Percentiles rank a stretch among this genome's conserved stretches.
phyloP scores from a whole-genome alignment of 805 yeast genomes.

The Pichia phayaonensis region DNA sequence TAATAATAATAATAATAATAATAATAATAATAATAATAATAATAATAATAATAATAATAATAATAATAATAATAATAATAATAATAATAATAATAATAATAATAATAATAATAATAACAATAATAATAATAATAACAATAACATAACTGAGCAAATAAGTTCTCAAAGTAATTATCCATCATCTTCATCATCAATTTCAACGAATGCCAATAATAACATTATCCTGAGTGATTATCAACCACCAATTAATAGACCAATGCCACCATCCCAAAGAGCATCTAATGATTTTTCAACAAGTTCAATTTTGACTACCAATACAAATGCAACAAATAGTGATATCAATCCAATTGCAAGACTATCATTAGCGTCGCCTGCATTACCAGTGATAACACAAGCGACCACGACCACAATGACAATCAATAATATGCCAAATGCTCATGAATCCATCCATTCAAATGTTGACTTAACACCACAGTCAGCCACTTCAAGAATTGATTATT shows the following conservation, averaged over 20 bases:
- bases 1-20: no score
- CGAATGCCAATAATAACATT: background rate
- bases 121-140: background rate
- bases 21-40: no score
- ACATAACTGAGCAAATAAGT: background rate
- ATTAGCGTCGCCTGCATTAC: constrained; percentile 29
- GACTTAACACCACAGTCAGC: background rate
- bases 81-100: background rate
- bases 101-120: background rate
- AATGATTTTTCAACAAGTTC: constrained; percentile 11
- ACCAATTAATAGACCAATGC: constrained; percentile 1
- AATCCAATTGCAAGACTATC: constrained; percentile 26
- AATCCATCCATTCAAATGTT: background rate
- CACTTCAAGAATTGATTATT: background rate
- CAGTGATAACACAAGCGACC: constrained; percentile 31
- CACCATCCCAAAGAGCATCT: constrained; percentile 14
- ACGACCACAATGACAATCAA: constrained; percentile 23
- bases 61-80: background rate
- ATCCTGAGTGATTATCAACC: background rate
- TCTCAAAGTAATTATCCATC: background rate
- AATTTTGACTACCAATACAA: constrained; percentile 1
- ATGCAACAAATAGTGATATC: constrained; percentile 5
- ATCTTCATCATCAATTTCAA: background rate
- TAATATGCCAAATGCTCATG: background rate
- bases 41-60: background rate